Evolutionary conservation across 202 grass and related monocot genomes (phyloP), one percentile per base, ranked within the genome.

Genomic region (Sporobolus alterniflorus): DNA sequence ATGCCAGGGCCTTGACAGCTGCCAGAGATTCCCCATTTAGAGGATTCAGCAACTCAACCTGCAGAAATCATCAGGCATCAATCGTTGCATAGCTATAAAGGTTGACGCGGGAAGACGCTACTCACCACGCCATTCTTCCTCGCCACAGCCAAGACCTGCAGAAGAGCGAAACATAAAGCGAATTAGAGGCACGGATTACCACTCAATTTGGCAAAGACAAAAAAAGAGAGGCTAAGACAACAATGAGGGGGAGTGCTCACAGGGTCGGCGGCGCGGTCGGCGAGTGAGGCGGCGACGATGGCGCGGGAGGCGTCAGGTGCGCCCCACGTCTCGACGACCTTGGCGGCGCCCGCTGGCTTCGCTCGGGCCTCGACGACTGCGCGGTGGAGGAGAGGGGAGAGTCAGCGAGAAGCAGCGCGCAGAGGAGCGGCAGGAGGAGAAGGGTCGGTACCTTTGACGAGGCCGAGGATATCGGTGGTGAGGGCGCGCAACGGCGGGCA

Each of bases 271-370:
- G 77, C 67, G 10, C 87, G 77, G 76, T 91, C 93, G 75, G 88
- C 83, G 21, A 89, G 89, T 25, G 96, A 96, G 60, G 93, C 84
- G 11, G 75, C 83, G 76, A 94, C 73, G 55, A 96, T 77, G 64
- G 64, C 69, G 29, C 89, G 85, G 8, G 88, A 92, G 34, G 91
- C 93, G 70, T 99, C 96, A 0, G 93, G 91, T 8, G 75, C 60
- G 69, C 96, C 96, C 93, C 96, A 99, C 31, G 89, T 96, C 61
- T 94, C 91, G 6, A 99, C 93, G 48, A 99, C 71, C 91, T 92
- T 95, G 16, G 87, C 85, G 66, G 75, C 83, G 29, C 93, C 87
- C 6, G 78, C 84, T 11, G 83, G 83, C 43, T 85, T 94, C 29
- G 89, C 59, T 18, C 82, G 85, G 54, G 90, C 85, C 86, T 99